phyloP scores from a whole-genome alignment of 2,329 filamentous ascomycete species.

The Chalaropsis thielavioides region DNA sequence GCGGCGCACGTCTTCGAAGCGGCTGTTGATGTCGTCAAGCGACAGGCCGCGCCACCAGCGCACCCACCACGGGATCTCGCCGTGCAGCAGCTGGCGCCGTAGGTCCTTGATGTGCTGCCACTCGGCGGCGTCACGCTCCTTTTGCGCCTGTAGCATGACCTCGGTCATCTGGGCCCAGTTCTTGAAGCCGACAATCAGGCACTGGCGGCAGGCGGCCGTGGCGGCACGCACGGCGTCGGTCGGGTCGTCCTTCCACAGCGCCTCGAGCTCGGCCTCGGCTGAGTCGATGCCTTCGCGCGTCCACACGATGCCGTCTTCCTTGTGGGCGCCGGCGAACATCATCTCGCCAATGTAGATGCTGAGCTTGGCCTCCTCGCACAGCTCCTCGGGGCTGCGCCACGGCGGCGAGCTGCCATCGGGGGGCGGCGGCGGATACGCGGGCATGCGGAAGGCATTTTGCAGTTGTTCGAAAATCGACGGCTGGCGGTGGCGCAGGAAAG shows the following conservation, averaged over 20 bases:
- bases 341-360: conserved; percentile 92
- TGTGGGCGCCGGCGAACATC: conserved; percentile 49
- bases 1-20: conserved; percentile 27
- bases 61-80: conserved; percentile 15
- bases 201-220: conserved; percentile 54
- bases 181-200: conserved; percentile 57
- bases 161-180: conserved; percentile 75
- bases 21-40: conserved; percentile 27
- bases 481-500: conserved; percentile 9
- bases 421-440: conserved; percentile 56
- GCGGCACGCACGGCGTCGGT: conserved; percentile 21
- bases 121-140: conserved; percentile 35
- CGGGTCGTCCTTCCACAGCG: conserved; percentile 18
- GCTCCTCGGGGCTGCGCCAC: conserved; percentile 46
- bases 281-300: conserved; percentile 75
- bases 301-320: conserved; percentile 69
- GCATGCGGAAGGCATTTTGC: conserved; percentile 25
- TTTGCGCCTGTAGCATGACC: conserved; percentile 27
- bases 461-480: conserved; percentile 17
- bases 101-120: conserved; percentile 28
- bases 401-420: conserved; percentile 55
- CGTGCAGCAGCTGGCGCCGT: conserved; percentile 19
- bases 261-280: conserved; percentile 52
- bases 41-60: conserved; percentile 24
- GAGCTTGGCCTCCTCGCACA: conserved; percentile 72